Conservation (phyloP, 768 basidiomycete species). For the Xanthoconium purpureum region DNA sequence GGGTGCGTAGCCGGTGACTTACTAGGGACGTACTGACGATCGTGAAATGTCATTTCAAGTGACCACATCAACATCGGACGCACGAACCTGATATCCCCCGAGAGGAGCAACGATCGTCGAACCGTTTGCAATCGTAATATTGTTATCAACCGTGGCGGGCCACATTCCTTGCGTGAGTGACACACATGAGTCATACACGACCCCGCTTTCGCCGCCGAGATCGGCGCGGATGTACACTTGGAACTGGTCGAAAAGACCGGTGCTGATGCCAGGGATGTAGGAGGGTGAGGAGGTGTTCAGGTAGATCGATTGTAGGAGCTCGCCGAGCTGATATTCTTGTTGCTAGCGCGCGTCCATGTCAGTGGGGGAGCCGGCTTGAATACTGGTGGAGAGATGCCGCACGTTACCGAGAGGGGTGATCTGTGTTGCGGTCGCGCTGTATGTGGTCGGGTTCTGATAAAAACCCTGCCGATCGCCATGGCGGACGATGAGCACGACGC, state of each 20-base stretch:
- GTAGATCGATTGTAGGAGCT: constrained; percentile 50
- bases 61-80: constrained; percentile 8
- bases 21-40: constrained; percentile 41
- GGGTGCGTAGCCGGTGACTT: constrained; percentile 11
- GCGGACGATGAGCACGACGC: constrained; percentile 54
- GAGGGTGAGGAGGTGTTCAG: constrained; percentile 50
- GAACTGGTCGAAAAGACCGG: constrained; percentile 33
- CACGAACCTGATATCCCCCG: constrained; percentile 57
- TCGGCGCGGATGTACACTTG: constrained; percentile 58
- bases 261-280: constrained; percentile 43
- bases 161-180: constrained; percentile 70
- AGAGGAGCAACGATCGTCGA: constrained; percentile 56
- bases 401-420: constrained; percentile 71
- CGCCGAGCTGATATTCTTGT: constrained; percentile 59
- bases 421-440: constrained; percentile 52
- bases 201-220: constrained; percentile 63
- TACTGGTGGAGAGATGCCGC: constrained; percentile 9
- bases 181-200: constrained; percentile 63
- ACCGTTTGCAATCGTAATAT: constrained; percentile 63
- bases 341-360: constrained; percentile 31
- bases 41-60: not conserved
- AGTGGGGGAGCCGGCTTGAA: too few relatives aligned
- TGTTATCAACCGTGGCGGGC: constrained; percentile 46
- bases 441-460: constrained; percentile 59
- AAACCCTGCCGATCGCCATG: constrained; percentile 66